Conservation (phyloP, 192 early-diverging fungal genomes). For the Diversispora epigaea region DNA sequence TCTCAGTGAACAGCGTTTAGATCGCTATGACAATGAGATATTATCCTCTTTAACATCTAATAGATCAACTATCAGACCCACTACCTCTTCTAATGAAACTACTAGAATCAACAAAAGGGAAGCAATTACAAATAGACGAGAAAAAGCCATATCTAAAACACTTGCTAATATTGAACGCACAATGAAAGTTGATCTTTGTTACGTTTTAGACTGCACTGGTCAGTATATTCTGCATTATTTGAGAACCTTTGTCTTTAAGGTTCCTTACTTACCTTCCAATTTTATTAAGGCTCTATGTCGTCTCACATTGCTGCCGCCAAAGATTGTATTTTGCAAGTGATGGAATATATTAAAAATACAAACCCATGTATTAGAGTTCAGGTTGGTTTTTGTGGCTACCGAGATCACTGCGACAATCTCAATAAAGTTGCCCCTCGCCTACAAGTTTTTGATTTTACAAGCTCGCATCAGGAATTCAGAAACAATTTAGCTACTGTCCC, state of each 20-base stretch:
- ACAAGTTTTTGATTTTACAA: not conserved
- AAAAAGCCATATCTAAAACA: too few species aligned
- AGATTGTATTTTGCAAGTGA: slow-evolving; percentile 27
- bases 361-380: slow-evolving; percentile 22
- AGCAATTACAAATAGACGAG: too few species aligned
- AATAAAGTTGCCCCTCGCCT: too few species aligned
- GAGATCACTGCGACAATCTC: slow-evolving; percentile 23
- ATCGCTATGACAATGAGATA: too few species aligned
- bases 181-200: too few species aligned
- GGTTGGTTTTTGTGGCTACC: slow-evolving; percentile 30
- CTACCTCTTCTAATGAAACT: too few species aligned
- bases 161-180: too few species aligned
- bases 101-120: too few species aligned
- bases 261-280: not conserved
- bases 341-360: slow-evolving; percentile 12
- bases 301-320: slow-evolving; percentile 18
- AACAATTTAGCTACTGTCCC: not conserved
- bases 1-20: too few species aligned
- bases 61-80: too few species aligned
- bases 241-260: too few species aligned
- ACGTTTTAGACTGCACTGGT: not conserved
- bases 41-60: too few species aligned
- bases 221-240: not conserved
- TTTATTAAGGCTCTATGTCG: slow-evolving; percentile 12
- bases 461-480: not conserved